Percentiles rank a stretch among this genome's conserved stretches.
Evolutionary conservation across 345 rosid species (phyloP).

Genomic region (Pugionium dolabratum): DNA sequence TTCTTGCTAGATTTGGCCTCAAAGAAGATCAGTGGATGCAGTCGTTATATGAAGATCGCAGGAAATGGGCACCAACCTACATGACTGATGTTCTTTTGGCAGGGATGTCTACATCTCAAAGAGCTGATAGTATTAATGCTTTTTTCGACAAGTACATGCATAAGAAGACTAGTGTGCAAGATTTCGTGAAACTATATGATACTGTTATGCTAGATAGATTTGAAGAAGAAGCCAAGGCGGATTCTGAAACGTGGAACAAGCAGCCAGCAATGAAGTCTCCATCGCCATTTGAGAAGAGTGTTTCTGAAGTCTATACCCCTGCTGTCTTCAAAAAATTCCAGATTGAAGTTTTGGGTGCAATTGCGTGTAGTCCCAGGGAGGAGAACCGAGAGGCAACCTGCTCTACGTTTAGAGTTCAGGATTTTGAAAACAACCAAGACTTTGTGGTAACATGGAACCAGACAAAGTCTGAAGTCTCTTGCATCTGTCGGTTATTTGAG

Average conservation of each 20-base stretch:
- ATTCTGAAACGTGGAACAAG: constrained; percentile 64
- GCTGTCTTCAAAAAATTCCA: constrained; percentile 69
- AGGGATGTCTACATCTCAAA: constrained; percentile 59
- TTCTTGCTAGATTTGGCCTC: constrained; percentile 58
- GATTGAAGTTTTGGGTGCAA: constrained; percentile 64
- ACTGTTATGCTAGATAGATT: constrained; percentile 57
- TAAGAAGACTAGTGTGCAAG: constrained; percentile 61
- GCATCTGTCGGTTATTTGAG: constrained; percentile 62
- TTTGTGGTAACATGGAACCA: constrained; percentile 60
- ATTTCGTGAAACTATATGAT: constrained; percentile 58
- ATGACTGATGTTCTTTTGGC: constrained; percentile 54
- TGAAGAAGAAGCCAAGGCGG: constrained; percentile 76
- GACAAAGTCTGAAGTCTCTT: constrained; percentile 54
- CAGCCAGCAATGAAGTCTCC: constrained; percentile 70
- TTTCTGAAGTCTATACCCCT: constrained; percentile 61
- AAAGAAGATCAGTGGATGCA: constrained; percentile 59
- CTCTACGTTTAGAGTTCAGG: constrained; percentile 58
- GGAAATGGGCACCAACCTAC: constrained; percentile 66
- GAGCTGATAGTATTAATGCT: constrained; percentile 62
- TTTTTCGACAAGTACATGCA: constrained; percentile 67
- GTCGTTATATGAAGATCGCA: constrained; percentile 56
- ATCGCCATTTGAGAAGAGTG: constrained; percentile 69
- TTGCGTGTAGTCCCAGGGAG: constrained; percentile 64
- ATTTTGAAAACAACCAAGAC: constrained; percentile 56
- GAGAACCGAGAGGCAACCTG: constrained; percentile 55